phyloP scores from a whole-genome alignment of 495 filamentous ascomycete genomes.

The Penicillium waksmanii region DNA sequence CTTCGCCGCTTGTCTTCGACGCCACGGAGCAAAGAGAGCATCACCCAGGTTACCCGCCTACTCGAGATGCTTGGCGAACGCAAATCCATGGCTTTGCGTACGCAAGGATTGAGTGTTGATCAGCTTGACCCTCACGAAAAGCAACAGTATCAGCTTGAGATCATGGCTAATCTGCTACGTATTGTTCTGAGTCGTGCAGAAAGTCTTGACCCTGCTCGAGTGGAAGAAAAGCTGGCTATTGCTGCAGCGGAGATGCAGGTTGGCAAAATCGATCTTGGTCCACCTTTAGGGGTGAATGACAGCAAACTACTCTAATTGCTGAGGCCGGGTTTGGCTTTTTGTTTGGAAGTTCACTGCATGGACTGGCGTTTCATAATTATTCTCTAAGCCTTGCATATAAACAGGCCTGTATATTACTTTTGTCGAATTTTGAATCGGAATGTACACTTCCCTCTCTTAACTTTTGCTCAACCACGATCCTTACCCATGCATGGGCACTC shows the following conservation, averaged over 20 bases:
- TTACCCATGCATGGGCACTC: neutral
- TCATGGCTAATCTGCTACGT: conserved; percentile 54
- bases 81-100: conserved; percentile 38
- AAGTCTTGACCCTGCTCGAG: conserved; percentile 29
- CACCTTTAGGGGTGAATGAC: conserved; percentile 33
- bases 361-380: conserved; percentile 16
- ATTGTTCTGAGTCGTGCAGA: conserved; percentile 53
- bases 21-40: conserved; percentile 49
- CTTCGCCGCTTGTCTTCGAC: conserved; percentile 48
- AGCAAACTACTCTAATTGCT: conserved; percentile 31
- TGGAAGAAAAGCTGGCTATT: conserved; percentile 46
- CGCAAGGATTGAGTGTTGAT: conserved; percentile 38
- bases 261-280: conserved; percentile 36
- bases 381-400: conserved; percentile 9
- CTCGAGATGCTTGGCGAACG: conserved; percentile 43
- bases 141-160: conserved; percentile 52
- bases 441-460: conserved; percentile 1
- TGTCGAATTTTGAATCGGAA: neutral
- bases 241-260: conserved; percentile 62
- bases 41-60: conserved; percentile 41
- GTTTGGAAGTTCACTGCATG: conserved; percentile 19
- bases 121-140: conserved; percentile 45
- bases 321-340: neutral
- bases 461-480: no score
- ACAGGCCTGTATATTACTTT: conserved; percentile 22